Conservation (phyloP, 495 filamentous ascomycete genomes). For the Aspergillus olivimuriae region DNA sequence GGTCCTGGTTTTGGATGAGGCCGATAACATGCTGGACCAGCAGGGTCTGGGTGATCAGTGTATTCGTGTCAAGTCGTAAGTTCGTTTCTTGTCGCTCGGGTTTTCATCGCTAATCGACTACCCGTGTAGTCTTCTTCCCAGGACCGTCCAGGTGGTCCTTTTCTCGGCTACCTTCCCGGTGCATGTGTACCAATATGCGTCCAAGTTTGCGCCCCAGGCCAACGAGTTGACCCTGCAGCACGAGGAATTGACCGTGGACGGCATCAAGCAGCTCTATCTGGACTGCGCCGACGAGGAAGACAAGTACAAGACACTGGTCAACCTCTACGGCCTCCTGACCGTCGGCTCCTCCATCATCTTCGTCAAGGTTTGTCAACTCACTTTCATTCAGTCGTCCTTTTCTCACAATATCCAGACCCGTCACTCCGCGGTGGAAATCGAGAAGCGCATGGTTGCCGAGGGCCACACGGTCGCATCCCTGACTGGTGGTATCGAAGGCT, state of each 20-base stretch:
- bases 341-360: conserved; percentile 98
- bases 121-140: conserved; percentile 55
- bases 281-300: conserved; percentile 73
- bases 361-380: conserved; percentile 58
- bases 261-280: conserved; percentile 95
- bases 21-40: conserved; percentile 93
- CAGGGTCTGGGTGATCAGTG: conserved; percentile 95
- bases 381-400: background rate
- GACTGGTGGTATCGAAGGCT: conserved; percentile 78
- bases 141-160: conserved; percentile 72
- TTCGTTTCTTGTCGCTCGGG: conserved; percentile 10
- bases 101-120: conserved; percentile 9
- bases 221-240: conserved; percentile 84
- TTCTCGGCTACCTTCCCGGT: conserved; percentile 96
- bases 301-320: conserved; percentile 83
- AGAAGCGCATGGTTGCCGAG: conserved; percentile 76
- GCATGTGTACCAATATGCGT: conserved; percentile 73
- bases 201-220: conserved; percentile 71
- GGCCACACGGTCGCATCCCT: conserved; percentile 87
- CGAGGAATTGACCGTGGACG: conserved; percentile 89
- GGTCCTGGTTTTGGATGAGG: conserved; percentile 85
- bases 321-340: conserved; percentile 91
- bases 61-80: conserved; percentile 76
- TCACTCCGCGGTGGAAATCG: conserved; percentile 72
- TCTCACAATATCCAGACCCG: conserved; percentile 55